Evolutionary conservation across 441 rosid genomes (phyloP).

Genomic region (Erodium texanum): DNA sequence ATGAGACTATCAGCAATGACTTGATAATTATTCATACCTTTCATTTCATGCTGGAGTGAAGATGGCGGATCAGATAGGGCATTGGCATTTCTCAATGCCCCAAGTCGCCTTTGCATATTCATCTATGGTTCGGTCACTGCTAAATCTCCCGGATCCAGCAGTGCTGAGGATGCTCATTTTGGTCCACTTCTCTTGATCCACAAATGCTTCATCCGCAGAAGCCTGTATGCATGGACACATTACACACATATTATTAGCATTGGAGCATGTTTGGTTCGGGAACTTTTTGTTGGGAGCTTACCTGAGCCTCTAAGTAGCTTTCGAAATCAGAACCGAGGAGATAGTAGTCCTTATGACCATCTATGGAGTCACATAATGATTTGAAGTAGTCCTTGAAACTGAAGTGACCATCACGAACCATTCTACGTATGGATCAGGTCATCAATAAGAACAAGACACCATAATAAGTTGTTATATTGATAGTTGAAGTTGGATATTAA

Average conservation of each 20-base stretch:
- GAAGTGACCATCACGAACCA: slow-evolving; percentile 43
- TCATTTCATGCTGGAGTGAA: neutral
- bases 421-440: slow-evolving; percentile 14
- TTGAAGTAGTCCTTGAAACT: slow-evolving; percentile 36
- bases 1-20: neutral
- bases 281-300: neutral
- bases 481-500: neutral
- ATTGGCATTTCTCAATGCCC: slow-evolving; percentile 40
- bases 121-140: slow-evolving; percentile 41
- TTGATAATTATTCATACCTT: neutral
- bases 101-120: slow-evolving; percentile 40
- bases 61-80: slow-evolving; percentile 23
- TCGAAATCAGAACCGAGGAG: slow-evolving; percentile 40
- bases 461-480: no score
- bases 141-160: slow-evolving; percentile 44
- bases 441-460: no score
- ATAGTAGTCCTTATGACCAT: slow-evolving; percentile 33
- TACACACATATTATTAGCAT: neutral
- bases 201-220: slow-evolving; percentile 43
- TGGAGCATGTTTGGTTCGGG: neutral
- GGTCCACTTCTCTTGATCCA: slow-evolving; percentile 41
- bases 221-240: slow-evolving; percentile 19
- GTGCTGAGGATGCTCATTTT: slow-evolving; percentile 42
- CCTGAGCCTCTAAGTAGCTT: slow-evolving; percentile 52
- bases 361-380: slow-evolving; percentile 39